Evolutionary conservation across 2,329 filamentous ascomycete genomes (phyloP), one percentile per base, ranked within the genome.

Genomic region (Elsinoe arachidis): DNA sequence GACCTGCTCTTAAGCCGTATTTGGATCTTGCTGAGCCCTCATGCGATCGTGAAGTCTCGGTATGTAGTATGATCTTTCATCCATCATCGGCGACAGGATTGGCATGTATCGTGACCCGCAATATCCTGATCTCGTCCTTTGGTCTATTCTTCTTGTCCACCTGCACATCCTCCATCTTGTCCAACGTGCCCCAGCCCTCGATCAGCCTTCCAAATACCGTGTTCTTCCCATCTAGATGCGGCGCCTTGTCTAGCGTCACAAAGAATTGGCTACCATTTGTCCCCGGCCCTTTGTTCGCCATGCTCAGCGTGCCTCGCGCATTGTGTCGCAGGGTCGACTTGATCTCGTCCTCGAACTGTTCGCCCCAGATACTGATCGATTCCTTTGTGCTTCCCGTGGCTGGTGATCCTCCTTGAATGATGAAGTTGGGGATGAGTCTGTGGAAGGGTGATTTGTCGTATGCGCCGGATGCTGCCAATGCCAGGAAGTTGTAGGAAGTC

Each of bases 261-360:
- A 91, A 95, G 73, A 93, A 95, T 69, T 95, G 88, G 61, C 85
- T 90, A 33, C 93, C 93, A 71, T 97, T 97, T 43, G 92, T 96
- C 70, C 95, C 83, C 12, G 90, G 88, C 0, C 93, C 93, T 23
- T 88, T 86, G 74, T 99, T 99, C 62, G 93, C 93, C 93, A 97
- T 97, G 74, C 86, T 91, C 65, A 99, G 76, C 17, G 97, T 80
- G 1, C 93, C 93, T 6, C 92, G 90, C 53, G 90, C 90, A 0
- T 91, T 95, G 76, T 97, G 93, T 68, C 90, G 90, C 57, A 99
- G 78, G 3, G 76, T 76, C 1, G 84, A 74, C 57, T 82, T 79
- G 66, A 96, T 88, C 76, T 95, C 88, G 72, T 95, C 88, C 59
- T 88, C 87, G 68, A 93, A 93, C 58, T 73, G 62, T 23, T 75